Evolutionary conservation across 257 asterid genomes (phyloP), one percentile per base, ranked within the genome.

Genomic region (Catharanthus roseus): DNA sequence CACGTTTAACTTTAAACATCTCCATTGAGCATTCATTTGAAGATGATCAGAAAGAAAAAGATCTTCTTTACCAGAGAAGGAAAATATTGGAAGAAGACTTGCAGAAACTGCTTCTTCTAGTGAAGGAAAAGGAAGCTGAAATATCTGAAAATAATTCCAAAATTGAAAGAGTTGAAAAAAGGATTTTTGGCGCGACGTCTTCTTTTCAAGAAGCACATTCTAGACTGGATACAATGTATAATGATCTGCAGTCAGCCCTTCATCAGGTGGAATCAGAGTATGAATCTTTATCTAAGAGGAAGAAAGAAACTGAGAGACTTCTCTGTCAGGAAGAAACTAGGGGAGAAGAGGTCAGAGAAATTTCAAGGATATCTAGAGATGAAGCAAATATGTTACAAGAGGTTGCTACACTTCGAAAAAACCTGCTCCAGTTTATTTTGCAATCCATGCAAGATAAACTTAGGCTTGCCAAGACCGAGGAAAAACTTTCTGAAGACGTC

Each of bases 101-200:
- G 70, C 81, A 77, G 71, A 56, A 74, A 41, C 79, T 84, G 28
- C 77, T 78, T 58, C 79, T 85, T 74, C 62, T 84, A 38, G 88
- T 81, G 66, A 81, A 79, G 74, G 74, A 76, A 61, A 84, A 84
- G 72, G 88, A 84, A 79, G 79, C 77, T 33, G 85, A 84, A 75
- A 84, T 81, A 74, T 79, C 79, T 56, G 85, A 78, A 67, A 78
- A 76, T 81, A 71, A 84, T 67, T 70, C 60, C 49, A 76, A 60
- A 57, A 81, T 84, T 69, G 77, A 74, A 73, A 77, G 64, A 26
- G 80, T 84, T 19, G 88, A 78, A 75, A 67, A 65, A 29, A 78
- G 75, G 63, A 84, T 84, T 53, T 68, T 69, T 55, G 75, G 69
- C 31, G 77, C 57, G 11, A 61, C 73, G 65, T 76, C 77, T 53